Conservation (phyloP, 805 yeast genomes). For the Lachancea cidri region DNA sequence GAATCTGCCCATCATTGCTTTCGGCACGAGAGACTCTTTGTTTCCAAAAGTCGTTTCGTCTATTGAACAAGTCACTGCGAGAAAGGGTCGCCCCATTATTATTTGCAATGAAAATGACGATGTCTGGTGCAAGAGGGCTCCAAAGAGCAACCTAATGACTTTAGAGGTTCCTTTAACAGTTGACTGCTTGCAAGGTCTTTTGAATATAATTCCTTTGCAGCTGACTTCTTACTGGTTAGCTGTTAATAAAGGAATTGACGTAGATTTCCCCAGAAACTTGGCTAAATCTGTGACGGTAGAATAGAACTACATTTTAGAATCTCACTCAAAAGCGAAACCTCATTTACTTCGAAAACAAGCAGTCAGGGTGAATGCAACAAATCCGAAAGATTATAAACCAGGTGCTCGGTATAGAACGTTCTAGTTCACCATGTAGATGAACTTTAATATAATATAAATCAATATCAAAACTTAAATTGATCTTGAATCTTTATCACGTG, state of each 20-base stretch:
- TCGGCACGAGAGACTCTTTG: conserved; percentile 93
- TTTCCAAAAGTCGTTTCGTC: conserved; percentile 96
- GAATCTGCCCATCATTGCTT: conserved; percentile 86
- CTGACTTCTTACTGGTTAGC: conserved; percentile 97
- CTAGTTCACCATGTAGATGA: not conserved
- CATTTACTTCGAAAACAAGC: not conserved
- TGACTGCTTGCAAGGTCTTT: conserved; percentile 94
- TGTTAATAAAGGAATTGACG: conserved; percentile 89
- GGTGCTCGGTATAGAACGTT: not conserved
- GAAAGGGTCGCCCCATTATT: conserved; percentile 94
- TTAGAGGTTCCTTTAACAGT: conserved; percentile 93
- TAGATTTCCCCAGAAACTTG: conserved; percentile 97
- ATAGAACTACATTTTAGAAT: conserved; percentile 32
- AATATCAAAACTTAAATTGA: too few species aligned
- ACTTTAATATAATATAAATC: not conserved
- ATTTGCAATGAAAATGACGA: conserved; percentile 81
- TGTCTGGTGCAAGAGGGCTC: conserved; percentile 44
- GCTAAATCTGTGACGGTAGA: conserved; percentile 98
- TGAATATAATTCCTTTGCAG: conserved; percentile 92
- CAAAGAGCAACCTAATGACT: conserved; percentile 47
- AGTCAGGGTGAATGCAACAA: not conserved
- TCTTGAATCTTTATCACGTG: too few species aligned
- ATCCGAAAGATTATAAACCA: not conserved
- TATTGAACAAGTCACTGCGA: conserved; percentile 92
- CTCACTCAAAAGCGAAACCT: too few species aligned